Percentiles rank a stretch among this genome's conserved stretches.
These are phyloP conservation scores for Fusarium neocosmosporiellum DNA, from an alignment of 2,329 filamentous ascomycete genomes.

Conservation along the genomic window DNA sequence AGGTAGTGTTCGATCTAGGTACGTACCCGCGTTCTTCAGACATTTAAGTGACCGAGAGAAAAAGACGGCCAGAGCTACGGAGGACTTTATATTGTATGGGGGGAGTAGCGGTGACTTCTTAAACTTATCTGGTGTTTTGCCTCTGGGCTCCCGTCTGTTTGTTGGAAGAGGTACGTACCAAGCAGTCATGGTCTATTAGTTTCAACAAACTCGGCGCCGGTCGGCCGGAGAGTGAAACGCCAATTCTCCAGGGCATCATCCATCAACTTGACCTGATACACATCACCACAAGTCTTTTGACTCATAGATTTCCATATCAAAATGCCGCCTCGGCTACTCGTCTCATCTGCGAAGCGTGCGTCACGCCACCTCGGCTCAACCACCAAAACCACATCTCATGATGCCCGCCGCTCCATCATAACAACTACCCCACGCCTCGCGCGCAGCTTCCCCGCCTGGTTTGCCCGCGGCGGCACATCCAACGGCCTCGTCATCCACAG, in stretches of 20 bases:
- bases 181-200: no score
- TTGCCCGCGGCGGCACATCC: slow-evolving; percentile 74
- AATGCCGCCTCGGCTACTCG: slow-evolving; percentile 2
- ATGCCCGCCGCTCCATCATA: slow-evolving; percentile 10
- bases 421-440: slow-evolving; percentile 4
- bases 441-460: slow-evolving; percentile 53
- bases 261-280: background rate
- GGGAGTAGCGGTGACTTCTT: no score
- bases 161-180: background rate
- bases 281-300: background rate
- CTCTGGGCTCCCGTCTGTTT: no score
- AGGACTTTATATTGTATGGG: no score
- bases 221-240: background rate
- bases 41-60: no score
- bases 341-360: background rate
- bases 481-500: slow-evolving; percentile 67
- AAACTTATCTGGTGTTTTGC: no score
- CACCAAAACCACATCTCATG: background rate
- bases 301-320: background rate
- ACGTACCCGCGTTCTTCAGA: no score
- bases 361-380: background rate
- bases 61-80: no score
- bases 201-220: background rate
- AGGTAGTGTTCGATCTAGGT: no score
- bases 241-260: background rate